A percentile compares a stretch with the other conserved stretches of the same genome.
Evolutionary conservation across 768 basidiomycete genomes (phyloP).

Genomic region (Phylloporus sp.): DNA sequence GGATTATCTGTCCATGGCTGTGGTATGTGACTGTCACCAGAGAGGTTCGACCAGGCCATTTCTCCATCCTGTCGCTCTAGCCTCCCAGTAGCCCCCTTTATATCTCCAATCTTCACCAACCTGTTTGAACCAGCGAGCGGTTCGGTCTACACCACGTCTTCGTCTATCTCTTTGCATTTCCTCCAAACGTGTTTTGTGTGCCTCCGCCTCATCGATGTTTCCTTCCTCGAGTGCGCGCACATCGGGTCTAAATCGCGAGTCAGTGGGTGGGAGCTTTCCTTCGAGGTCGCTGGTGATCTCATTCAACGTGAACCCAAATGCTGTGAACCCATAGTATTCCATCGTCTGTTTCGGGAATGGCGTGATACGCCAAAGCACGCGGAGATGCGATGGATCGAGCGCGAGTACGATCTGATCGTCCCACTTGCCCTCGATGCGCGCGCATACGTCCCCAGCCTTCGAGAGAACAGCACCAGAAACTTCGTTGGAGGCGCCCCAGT

Average conservation of each 20-base stretch:
- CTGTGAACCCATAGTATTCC: constrained; percentile 80
- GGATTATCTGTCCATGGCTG: too few relatives aligned
- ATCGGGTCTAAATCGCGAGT: constrained; percentile 78
- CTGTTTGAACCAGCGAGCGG: constrained; percentile 73
- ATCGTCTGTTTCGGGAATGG: constrained; percentile 68
- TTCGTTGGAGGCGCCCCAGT: constrained; percentile 74
- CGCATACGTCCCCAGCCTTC: constrained; percentile 46
- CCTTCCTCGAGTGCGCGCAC: constrained; percentile 81
- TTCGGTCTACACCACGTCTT: constrained; percentile 49
- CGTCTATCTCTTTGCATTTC: constrained; percentile 73
- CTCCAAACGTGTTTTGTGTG: constrained; percentile 66
- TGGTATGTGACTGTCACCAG: constrained; percentile 51
- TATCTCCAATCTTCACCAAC: constrained; percentile 71
- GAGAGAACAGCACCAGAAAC: constrained; percentile 60
- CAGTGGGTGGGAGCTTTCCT: constrained; percentile 67
- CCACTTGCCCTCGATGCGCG: constrained; percentile 85
- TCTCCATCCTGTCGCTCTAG: constrained; percentile 61
- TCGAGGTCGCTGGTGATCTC: constrained; percentile 66
- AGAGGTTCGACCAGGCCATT: constrained; percentile 43
- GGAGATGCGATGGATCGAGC: constrained; percentile 62
- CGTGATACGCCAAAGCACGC: constrained; percentile 69
- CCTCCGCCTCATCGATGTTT: constrained; percentile 63
- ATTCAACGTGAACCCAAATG: constrained; percentile 74
- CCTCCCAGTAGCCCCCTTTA: constrained; percentile 80
- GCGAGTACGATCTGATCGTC: constrained; percentile 74